Conservation (phyloP, 257 asterid species). For the Orobanche coerulescens region DNA sequence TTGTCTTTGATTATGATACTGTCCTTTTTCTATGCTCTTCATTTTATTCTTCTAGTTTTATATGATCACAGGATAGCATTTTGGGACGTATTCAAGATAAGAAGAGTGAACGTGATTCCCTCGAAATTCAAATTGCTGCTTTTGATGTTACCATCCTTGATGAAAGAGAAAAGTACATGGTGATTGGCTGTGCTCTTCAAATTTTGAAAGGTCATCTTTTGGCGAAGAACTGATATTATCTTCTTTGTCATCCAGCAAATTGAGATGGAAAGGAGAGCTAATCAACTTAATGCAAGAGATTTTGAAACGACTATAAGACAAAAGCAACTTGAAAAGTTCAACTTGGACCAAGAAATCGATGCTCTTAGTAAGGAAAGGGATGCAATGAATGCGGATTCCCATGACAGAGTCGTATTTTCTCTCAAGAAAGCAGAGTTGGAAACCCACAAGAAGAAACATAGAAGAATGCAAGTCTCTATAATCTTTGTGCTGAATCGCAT, state of each 20-base stretch:
- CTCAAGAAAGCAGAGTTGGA: slow-evolving; percentile 70
- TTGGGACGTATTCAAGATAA: slow-evolving; percentile 51
- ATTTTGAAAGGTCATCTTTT: slow-evolving; percentile 12
- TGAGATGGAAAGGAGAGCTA: slow-evolving; percentile 62
- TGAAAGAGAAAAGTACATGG: slow-evolving; percentile 74
- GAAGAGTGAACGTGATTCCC: slow-evolving; percentile 51
- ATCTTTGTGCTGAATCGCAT: slow-evolving; percentile 17
- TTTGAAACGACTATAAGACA: slow-evolving; percentile 37
- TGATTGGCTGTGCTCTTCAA: slow-evolving; percentile 28
- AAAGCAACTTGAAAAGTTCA: slow-evolving; percentile 49
- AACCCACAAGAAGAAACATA: slow-evolving; percentile 61
- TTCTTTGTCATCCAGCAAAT: slow-evolving; percentile 40
- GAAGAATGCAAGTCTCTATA: slow-evolving; percentile 44
- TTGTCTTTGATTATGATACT: slow-evolving; percentile 17
- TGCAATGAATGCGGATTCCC: slow-evolving; percentile 66
- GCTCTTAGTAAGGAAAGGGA: slow-evolving; percentile 57
- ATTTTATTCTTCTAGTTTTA: slow-evolving; percentile 15
- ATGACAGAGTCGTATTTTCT: slow-evolving; percentile 69
- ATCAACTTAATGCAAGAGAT: slow-evolving; percentile 50
- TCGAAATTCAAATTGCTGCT: slow-evolving; percentile 54
- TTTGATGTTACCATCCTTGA: slow-evolving; percentile 51
- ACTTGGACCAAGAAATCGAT: slow-evolving; percentile 51
- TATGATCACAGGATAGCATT: slow-evolving; percentile 43
- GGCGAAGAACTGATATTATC: slow-evolving; percentile 18
- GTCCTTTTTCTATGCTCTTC: neutral